Evolutionary conservation across 2,329 filamentous ascomycete genomes (phyloP), one percentile per base, ranked within the genome.

Genomic region (Tolypocladium album): DNA sequence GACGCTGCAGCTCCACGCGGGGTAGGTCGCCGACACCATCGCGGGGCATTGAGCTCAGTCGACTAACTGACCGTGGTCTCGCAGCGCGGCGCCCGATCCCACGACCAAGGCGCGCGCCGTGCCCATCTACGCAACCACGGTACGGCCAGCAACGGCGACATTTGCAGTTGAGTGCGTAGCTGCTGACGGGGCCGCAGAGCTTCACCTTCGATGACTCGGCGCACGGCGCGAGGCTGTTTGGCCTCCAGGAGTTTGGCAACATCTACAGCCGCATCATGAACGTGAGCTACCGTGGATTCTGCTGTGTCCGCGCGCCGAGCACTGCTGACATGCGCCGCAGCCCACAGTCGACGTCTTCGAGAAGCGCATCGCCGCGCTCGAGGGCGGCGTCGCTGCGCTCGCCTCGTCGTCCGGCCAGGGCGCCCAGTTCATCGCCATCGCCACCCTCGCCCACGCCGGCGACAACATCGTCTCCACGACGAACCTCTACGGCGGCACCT

Each of bases 241-340:
- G 91, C 71, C 89, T 99, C 75, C 95, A 97, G 79, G 92, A 97
- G 77, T 89, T 90, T 69, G 94, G 92, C 76, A 97, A 97, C 78
- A 96, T 97, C 74, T 99, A 99, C 82, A 94, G 88, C 74, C 90
- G 94, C 65, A 92, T 99, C 69, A 91, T 90, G 88, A 97, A 97
- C 76, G 89, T 91, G 70, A 71, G 84, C 75, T 17, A 20, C 13
- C 24, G 17, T 22, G 20, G 20, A 6, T 9, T 4, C 3, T 11
- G 11, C n/a, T 7, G n/a, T n/a, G 7, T 22, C 22, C 8, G n/a
- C 42, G 39, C 39, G 27, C 15, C 4, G 17, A 42, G 34, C 39
- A 20, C 24, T 36, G 39, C 55, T 60, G 38, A 59, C 36, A 20
- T n/a, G 43, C 34, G 31, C 50, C 34, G 24, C 65, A 91, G 88